phyloP scores from a whole-genome alignment of 2,329 filamentous ascomycete species.

The Aspergillus versicolor region DNA sequence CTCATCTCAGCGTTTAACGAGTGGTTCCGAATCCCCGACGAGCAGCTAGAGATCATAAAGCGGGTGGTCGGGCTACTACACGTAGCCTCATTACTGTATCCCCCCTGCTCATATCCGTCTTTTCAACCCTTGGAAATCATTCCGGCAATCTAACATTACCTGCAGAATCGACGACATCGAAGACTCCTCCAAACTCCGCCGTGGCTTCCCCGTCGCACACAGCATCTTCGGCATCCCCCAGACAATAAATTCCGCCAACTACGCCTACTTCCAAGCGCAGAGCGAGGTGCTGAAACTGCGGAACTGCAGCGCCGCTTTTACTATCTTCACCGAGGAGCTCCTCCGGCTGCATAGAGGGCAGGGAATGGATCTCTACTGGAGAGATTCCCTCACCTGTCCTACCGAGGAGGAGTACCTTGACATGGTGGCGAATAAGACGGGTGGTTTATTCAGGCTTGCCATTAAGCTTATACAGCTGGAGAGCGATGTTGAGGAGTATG shows the following conservation, averaged over 20 bases:
- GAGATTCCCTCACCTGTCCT: not conserved
- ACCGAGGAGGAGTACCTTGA: not conserved
- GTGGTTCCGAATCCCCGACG: slow-evolving; percentile 43
- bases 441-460: not conserved
- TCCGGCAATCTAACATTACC: too few relatives aligned
- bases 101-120: too few relatives aligned
- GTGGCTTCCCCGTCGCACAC: not conserved
- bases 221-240: slow-evolving; percentile 4
- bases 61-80: slow-evolving; percentile 44
- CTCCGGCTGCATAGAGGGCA: not conserved
- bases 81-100: slow-evolving; percentile 12
- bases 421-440: slow-evolving; percentile 11
- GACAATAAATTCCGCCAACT: slow-evolving; percentile 9
- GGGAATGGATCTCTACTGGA: slow-evolving; percentile 6
- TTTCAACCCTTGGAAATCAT: too few relatives aligned
- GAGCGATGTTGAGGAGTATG: not conserved
- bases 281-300: not conserved
- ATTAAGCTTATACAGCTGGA: not conserved
- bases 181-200: slow-evolving; percentile 4
- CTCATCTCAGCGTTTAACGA: slow-evolving; percentile 46
- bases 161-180: slow-evolving; percentile 9
- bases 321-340: too few relatives aligned
- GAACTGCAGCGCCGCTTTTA: too few relatives aligned
- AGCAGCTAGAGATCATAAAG: slow-evolving; percentile 40
- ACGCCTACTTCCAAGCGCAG: not conserved